phyloP scores from a whole-genome alignment of 2,329 filamentous ascomycete genomes.

The Ophiocordyceps polyrhachis-furcata region DNA sequence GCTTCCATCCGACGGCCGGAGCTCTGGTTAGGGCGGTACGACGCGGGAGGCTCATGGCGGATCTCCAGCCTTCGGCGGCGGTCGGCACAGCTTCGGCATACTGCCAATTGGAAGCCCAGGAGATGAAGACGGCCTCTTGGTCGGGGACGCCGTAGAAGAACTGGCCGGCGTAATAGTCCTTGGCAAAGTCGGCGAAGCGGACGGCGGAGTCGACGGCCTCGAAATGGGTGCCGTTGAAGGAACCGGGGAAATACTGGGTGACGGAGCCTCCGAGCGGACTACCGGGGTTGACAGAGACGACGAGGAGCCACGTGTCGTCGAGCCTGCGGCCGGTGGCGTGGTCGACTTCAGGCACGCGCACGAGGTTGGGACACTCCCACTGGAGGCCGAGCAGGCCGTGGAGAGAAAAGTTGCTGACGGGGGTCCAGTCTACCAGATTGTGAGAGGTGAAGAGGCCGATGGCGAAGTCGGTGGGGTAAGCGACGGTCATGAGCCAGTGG shows the following conservation, averaged over 20 bases:
- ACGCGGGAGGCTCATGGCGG: slow-evolving; percentile 20
- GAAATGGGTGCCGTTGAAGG: slow-evolving; percentile 48
- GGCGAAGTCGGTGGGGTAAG: slow-evolving; percentile 30
- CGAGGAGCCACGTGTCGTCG: slow-evolving; percentile 21
- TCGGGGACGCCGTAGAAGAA: slow-evolving; percentile 13
- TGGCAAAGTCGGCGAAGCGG: slow-evolving; percentile 15
- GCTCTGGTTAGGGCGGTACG: slow-evolving; percentile 31
- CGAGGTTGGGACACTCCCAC: slow-evolving; percentile 46
- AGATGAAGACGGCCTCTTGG: slow-evolving; percentile 13
- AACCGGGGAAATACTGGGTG: slow-evolving; percentile 36
- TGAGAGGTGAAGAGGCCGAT: slow-evolving; percentile 43
- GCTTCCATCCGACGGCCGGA: slow-evolving; percentile 28
- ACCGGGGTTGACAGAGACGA: slow-evolving; percentile 37
- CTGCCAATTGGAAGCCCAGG: slow-evolving; percentile 18
- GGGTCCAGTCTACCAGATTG: slow-evolving; percentile 38
- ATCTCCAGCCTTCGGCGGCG: slow-evolving; percentile 13
- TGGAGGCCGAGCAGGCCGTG: slow-evolving; percentile 32
- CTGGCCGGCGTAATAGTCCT: slow-evolving; percentile 18
- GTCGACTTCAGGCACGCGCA: slow-evolving; percentile 28
- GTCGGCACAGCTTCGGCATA: slow-evolving; percentile 14
- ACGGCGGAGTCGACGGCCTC: slow-evolving; percentile 10
- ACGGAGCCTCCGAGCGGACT: slow-evolving; percentile 36
- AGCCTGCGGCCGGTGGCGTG: slow-evolving; percentile 10
- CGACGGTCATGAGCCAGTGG: slow-evolving; percentile 38
- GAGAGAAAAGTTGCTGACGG: slow-evolving; percentile 32